These are phyloP conservation scores for Clarireedia hainanense DNA, from an alignment of 2,329 filamentous ascomycete genomes.

Conservation along the genomic window DNA sequence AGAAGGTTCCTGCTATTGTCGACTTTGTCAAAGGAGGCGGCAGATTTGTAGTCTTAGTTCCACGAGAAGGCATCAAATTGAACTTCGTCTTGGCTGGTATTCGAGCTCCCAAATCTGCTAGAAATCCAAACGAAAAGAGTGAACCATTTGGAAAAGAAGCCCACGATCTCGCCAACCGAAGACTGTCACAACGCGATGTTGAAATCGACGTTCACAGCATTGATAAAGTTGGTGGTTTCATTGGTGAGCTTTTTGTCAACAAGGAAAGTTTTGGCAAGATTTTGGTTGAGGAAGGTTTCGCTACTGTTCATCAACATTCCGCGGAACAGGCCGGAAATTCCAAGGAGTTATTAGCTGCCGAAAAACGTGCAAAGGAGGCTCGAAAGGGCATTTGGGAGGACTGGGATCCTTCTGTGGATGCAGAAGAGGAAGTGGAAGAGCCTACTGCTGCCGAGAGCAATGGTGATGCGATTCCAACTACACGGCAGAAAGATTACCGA, in stretches of 20 bases:
- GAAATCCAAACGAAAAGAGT: slow-evolving; percentile 67
- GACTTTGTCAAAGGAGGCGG: slow-evolving; percentile 98
- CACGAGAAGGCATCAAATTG: slow-evolving; percentile 87
- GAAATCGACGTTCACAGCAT: slow-evolving; percentile 92
- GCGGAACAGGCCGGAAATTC: slow-evolving; percentile 92
- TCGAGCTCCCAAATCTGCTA: slow-evolving; percentile 78
- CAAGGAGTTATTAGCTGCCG: slow-evolving; percentile 77
- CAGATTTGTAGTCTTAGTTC: slow-evolving; percentile 84
- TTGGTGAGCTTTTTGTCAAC: slow-evolving; percentile 87
- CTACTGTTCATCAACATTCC: slow-evolving; percentile 87
- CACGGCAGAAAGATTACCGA: slow-evolving; percentile 78
- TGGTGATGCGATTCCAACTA: slow-evolving; percentile 43
- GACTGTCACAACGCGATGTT: slow-evolving; percentile 88
- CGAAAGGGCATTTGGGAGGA: slow-evolving; percentile 87
- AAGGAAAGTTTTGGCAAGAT: slow-evolving; percentile 93
- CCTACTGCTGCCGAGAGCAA: slow-evolving; percentile 42
- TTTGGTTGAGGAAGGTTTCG: slow-evolving; percentile 87
- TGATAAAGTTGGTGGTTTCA: slow-evolving; percentile 96
- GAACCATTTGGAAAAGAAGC: slow-evolving; percentile 96
- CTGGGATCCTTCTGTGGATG: slow-evolving; percentile 86
- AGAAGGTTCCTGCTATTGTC: slow-evolving; percentile 85
- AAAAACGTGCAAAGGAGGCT: slow-evolving; percentile 81
- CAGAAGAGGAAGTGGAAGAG: slow-evolving; percentile 47
- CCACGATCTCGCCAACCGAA: slow-evolving; percentile 79
- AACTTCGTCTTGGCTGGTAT: slow-evolving; percentile 93